Evolutionary conservation across 2,329 filamentous ascomycete species (phyloP).

Genomic region (Cyanodermella asteris): DNA sequence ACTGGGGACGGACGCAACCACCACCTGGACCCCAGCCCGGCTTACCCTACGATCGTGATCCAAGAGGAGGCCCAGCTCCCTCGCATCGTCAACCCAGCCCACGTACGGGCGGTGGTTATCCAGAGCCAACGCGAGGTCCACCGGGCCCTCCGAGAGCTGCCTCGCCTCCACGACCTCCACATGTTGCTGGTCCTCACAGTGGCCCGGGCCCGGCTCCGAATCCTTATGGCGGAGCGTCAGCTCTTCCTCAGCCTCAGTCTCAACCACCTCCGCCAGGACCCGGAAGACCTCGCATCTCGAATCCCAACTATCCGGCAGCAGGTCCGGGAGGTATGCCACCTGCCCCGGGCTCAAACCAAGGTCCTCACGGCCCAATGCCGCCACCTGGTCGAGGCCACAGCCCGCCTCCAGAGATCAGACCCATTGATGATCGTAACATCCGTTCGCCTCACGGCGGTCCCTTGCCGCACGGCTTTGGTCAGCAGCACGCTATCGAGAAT

Average conservation of each 20-base stretch:
- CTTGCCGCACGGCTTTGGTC: too few species aligned
- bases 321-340: constrained; percentile 26
- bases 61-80: constrained; percentile 46
- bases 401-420: constrained; percentile 64
- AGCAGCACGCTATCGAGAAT: too few species aligned
- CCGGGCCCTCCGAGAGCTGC: constrained; percentile 31
- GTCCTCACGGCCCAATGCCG: constrained; percentile 37
- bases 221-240: constrained; percentile 18
- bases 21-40: constrained; percentile 48
- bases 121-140: constrained; percentile 38
- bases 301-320: constrained; percentile 24
- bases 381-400: constrained; percentile 55
- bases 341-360: constrained; percentile 37
- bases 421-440: constrained; percentile 57
- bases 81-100: constrained; percentile 55
- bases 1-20: constrained; percentile 25
- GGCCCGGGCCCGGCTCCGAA: too few species aligned
- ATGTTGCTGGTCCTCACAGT: constrained; percentile 28
- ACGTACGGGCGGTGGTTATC: constrained; percentile 50
- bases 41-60: constrained; percentile 65
- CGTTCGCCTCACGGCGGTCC: too few species aligned
- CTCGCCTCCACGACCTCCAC: constrained; percentile 38
- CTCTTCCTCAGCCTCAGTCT: constrained; percentile 28
- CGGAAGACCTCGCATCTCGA: constrained; percentile 17
- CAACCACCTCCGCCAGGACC: constrained; percentile 21